Base-by-base conservation (phyloP, 345 rosid genomes). In the Lepidium didymum region DNA sequence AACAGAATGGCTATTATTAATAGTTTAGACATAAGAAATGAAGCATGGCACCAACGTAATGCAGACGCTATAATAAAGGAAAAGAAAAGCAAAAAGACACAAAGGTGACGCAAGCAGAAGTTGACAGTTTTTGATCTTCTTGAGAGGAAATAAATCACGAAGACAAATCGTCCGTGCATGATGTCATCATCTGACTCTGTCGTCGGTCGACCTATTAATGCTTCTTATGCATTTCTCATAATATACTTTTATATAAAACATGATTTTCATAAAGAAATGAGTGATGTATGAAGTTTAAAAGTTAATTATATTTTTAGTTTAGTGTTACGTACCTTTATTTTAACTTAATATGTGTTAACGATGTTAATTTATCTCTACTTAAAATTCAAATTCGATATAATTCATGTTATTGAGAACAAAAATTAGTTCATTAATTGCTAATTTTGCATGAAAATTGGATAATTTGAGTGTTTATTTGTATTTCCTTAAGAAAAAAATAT, bases 81-180 rank as follows among this genome's bases (percentile, higher is more conserved):
- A 34, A 34, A 47, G 21, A 7, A 10, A 16, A 4, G 8, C 12
- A 45, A 45, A 44, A 55, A 55, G 42, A 55, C 60, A 16, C 13
- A 3, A 34, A 16, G 14, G 68, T 63, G 68, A 63, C 69, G 69
- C 69, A 64, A 37, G 25, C 59, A 13, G 59, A 64, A 38, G 36
- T 64, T 36, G 58, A 50, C 47, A 64, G 36, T 36, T 64, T 57
- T 23, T 64, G 9, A 4, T 36, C 35, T n/a, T 23, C 11, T 36
- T 14, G 36, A 36, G 23, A 49, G 7, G 13, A 64, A 36, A 62
- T n/a, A 13, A 7, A 11, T 36, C 15, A 59, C 50, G 36, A 36
- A 33, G 37, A 56, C 21, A 59, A 27, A 59, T 34, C 56, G 19
- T 36, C 31, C 18, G 36, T 64, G 68, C 18, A 49, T 64, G 68